phyloP scores from a whole-genome alignment of 2,329 filamentous ascomycete species.

The Aureobasidium vineae region DNA sequence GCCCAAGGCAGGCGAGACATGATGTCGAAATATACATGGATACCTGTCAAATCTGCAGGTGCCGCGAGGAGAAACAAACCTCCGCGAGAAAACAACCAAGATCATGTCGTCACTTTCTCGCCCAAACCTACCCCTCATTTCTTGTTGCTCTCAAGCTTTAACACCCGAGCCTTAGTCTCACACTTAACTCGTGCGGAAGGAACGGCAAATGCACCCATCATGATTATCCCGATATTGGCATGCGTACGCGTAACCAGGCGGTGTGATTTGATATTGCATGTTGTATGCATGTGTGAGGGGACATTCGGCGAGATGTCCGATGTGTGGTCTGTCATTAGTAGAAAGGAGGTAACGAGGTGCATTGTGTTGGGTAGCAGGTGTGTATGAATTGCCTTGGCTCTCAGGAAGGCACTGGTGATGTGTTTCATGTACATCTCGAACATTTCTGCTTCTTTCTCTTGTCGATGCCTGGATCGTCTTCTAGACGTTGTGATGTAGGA shows the following conservation, averaged over 20 bases:
- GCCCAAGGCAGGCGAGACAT: background rate
- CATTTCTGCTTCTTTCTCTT: background rate
- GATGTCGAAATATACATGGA: background rate
- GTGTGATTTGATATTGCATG: background rate
- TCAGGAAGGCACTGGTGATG: background rate
- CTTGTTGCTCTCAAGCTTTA: slow-evolving; percentile 10
- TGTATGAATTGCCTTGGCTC: background rate
- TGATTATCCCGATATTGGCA: background rate
- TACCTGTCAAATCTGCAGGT: background rate
- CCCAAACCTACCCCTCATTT: background rate
- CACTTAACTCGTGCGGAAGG: slow-evolving; percentile 1
- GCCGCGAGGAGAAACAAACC: background rate
- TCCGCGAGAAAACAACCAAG: background rate
- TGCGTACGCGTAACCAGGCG: background rate
- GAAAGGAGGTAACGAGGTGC: background rate
- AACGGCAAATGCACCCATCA: background rate
- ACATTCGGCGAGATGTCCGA: background rate
- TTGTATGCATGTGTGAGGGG: background rate
- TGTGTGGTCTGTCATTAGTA: background rate
- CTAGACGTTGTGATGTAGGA: background rate
- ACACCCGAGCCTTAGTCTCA: background rate
- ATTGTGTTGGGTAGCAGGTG: background rate
- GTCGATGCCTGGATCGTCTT: background rate
- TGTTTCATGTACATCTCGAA: background rate
- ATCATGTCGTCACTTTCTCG: background rate